phyloP scores from a whole-genome alignment of 345 rosid genomes.

The Camelina laxa region DNA sequence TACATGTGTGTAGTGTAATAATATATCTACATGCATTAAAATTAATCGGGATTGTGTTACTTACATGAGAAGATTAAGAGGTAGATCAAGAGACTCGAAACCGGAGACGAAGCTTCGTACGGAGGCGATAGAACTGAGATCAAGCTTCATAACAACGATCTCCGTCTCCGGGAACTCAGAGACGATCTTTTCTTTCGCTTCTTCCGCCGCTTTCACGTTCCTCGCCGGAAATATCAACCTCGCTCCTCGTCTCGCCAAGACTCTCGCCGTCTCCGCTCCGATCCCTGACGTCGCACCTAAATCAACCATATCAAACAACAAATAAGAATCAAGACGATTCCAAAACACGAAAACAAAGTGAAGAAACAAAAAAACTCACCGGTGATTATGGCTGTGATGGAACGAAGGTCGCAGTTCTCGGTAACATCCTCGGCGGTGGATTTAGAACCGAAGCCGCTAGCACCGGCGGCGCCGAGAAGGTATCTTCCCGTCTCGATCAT shows the following conservation, averaged over 20 bases:
- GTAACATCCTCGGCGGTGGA: slow-evolving; percentile 89
- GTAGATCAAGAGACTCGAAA: slow-evolving; percentile 70
- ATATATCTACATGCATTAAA: slow-evolving; percentile 31
- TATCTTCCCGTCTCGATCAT: slow-evolving; percentile 77
- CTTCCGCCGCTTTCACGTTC: slow-evolving; percentile 79
- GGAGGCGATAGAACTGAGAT: slow-evolving; percentile 86
- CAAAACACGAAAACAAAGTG: background rate
- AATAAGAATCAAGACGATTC: background rate
- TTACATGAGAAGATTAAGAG: slow-evolving; percentile 93
- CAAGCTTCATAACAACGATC: slow-evolving; percentile 80
- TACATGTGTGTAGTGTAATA: background rate
- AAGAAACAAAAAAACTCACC: slow-evolving; percentile 47
- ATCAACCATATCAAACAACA: background rate
- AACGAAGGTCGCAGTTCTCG: slow-evolving; percentile 60
- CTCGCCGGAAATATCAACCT: slow-evolving; percentile 84
- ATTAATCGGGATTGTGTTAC: background rate
- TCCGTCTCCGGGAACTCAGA: slow-evolving; percentile 73
- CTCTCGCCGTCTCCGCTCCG: slow-evolving; percentile 94
- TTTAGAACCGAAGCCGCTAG: slow-evolving; percentile 87
- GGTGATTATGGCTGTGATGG: slow-evolving; percentile 82
- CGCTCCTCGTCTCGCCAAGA: slow-evolving; percentile 77
- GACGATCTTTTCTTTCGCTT: slow-evolving; percentile 61
- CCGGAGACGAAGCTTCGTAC: slow-evolving; percentile 70
- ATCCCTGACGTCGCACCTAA: slow-evolving; percentile 98
- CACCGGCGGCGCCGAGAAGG: slow-evolving; percentile 78